Evolutionary conservation across 768 basidiomycete species (phyloP), one percentile per base, ranked within the genome.

Genomic region (Artomyces pyxidatus): DNA sequence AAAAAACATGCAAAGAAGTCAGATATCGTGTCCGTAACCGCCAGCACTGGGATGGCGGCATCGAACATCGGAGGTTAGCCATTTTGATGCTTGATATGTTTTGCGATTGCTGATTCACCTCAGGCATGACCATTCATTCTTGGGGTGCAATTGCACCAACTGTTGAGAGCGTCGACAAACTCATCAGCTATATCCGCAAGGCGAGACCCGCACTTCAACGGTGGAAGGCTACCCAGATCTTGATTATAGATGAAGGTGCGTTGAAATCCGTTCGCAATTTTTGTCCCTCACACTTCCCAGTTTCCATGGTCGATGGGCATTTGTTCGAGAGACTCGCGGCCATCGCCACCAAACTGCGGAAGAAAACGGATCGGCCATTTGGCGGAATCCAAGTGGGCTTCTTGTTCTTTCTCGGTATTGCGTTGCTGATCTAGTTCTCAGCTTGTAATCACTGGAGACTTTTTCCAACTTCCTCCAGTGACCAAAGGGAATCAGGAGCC

Each of bases 241-340:
- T 85, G 44, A 72, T 86, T 50, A 74, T 85, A 22, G 83, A 85
- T 54, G 82, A 85, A 65, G 71, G 82, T 79, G 45, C 50, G 71
- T 57, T 9, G 11, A 21, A 12, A 9, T 3, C 23, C 14, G 14
- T 17, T 25, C 12, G 3, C 17, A 9, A 5, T 8, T 14, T 28
- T 17, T n/a, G 2, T 4, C 3, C 6, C 14, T 11, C 14, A 22
- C 0, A 21, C 17, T 7, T n/a, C 3, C 4, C 38, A 85, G 81
- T 83, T 1, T 85, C 84, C 1, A 85, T 85, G 84, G 72, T 86
- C 12, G 81, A 85, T 56, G 83, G 75, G 1, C 61, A 71, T 17
- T 55, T 79, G 11, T 81, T 83, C 47, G 76, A 85, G 55, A 82
- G 75, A 49, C 70, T 85, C 4, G 71, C 72, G 11, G 65, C 69